Conservation (phyloP, 2,329 filamentous ascomycete species). For the Fusarium tjaetaba region DNA sequence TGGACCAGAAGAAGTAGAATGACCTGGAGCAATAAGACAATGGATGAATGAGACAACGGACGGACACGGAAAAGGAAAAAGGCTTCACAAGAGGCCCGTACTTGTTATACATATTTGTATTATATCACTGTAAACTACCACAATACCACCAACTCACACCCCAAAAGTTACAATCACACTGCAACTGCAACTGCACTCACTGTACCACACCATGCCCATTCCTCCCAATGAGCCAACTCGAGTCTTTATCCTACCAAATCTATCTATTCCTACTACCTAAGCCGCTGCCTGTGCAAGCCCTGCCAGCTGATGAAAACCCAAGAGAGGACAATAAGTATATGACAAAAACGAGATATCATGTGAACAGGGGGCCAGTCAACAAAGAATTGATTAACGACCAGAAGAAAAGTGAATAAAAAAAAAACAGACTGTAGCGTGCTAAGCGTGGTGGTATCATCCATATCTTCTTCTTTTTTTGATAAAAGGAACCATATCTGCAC, state of each 20-base stretch:
- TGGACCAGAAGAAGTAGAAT: slow-evolving; percentile 49
- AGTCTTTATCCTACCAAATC: slow-evolving; percentile 43
- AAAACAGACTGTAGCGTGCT: slow-evolving; percentile 48
- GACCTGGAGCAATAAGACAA: neutral
- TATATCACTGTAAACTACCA: slow-evolving; percentile 35
- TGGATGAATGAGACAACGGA: neutral
- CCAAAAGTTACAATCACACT: slow-evolving; percentile 7
- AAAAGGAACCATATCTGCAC: slow-evolving; percentile 44
- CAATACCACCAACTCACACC: slow-evolving; percentile 28
- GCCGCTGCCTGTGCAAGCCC: slow-evolving; percentile 21
- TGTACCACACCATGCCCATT: slow-evolving; percentile 4
- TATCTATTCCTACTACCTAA: slow-evolving; percentile 39
- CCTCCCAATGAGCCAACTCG: slow-evolving; percentile 15
- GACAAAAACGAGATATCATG: slow-evolving; percentile 33
- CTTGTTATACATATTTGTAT: slow-evolving; percentile 33
- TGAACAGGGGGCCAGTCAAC: slow-evolving; percentile 13
- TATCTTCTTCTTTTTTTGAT: slow-evolving; percentile 46
- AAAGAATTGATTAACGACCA: slow-evolving; percentile 28
- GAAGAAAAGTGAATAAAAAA: slow-evolving; percentile 35
- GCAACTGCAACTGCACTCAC: slow-evolving; percentile 1
- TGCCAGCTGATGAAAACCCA: slow-evolving; percentile 24
- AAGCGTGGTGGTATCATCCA: slow-evolving; percentile 57
- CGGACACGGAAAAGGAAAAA: slow-evolving; percentile 12
- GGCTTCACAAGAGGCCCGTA: slow-evolving; percentile 1
- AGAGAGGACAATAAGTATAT: slow-evolving; percentile 32